Base-by-base conservation (phyloP, 805 yeast species). In the Starmerella etchellsii region DNA sequence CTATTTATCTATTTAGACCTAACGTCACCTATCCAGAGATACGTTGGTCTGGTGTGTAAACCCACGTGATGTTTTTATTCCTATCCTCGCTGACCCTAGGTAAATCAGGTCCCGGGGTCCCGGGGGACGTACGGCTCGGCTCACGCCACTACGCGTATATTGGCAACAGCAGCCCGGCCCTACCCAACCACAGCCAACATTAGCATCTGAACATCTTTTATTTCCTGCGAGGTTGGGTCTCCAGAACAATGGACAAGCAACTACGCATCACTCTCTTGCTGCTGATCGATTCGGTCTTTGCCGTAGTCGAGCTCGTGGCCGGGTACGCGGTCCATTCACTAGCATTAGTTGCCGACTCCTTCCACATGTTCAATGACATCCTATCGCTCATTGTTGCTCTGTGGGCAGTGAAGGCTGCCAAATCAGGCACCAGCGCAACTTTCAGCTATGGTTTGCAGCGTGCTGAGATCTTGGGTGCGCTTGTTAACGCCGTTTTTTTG, bases 371-470 rank as follows among this genome's bases (percentile, higher is more conserved):
- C 49, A 88, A 91, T 63, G 98, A 88, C 62, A 82, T 88, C 41
- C 76, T 88, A 44, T 84, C 96, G 1, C 67, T 88, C 27, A 49
- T 87, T 16, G 85, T 88, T 37, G 98, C 98, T 0, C 65, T 87
- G 25, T 88, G 96, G 96, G 98, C 98, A 0, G 97, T 91, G 18
- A 73, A 73, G 47, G 95, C 85, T 11, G 85, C 95, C 39, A 80
- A 80, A 52, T 74, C 74, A 30, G 74, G 76, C 23, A 91, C 95
- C 1, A 91, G 84, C 58, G 78, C 91, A 2, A 78, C 77, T 43
- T 88, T 82, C 64, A 91, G 97, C 2, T 88, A 91, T 55, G 98
- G 98, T 15, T 84, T 96, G 94, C 94, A 88, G 60, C 71, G 98
- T 51, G 97, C 97, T 4, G 98, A 88, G 61, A 87, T 88, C 39